These are phyloP conservation scores for Delitschia confertaspora DNA, from an alignment of 495 filamentous ascomycete genomes.

Conservation along the genomic window DNA sequence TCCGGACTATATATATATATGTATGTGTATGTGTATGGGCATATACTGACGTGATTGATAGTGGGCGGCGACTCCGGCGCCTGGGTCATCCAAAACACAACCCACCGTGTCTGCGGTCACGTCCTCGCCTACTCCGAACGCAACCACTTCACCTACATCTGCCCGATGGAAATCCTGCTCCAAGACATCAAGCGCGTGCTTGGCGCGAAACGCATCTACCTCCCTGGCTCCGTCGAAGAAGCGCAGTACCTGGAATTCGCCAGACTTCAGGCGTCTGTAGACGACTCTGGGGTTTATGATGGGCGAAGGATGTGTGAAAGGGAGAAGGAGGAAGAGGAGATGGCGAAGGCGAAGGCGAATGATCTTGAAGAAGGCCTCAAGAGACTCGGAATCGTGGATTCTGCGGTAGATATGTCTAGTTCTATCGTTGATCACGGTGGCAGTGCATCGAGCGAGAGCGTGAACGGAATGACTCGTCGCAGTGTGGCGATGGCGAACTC, in stretches of 20 bases:
- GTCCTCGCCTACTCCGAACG: slow-evolving; percentile 77
- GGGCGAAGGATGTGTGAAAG: neutral
- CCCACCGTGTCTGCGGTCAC: slow-evolving; percentile 78
- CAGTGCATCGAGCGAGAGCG: no score
- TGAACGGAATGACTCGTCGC: no score
- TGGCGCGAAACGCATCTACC: slow-evolving; percentile 44
- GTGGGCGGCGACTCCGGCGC: slow-evolving; percentile 87
- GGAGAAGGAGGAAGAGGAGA: slow-evolving; percentile 3
- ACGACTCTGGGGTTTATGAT: neutral
- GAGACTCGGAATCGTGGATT: slow-evolving; percentile 15
- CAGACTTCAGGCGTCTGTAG: neutral
- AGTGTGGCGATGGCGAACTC: no score
- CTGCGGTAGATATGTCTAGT: slow-evolving; percentile 9
- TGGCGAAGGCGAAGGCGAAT: slow-evolving; percentile 4
- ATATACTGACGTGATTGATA: slow-evolving; percentile 31
- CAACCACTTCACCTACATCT: slow-evolving; percentile 74
- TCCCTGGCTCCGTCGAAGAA: slow-evolving; percentile 41
- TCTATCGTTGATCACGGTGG: no score
- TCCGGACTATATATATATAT: slow-evolving; percentile 18
- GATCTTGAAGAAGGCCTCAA: slow-evolving; percentile 15
- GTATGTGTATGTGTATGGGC: neutral
- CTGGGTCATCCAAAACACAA: slow-evolving; percentile 78
- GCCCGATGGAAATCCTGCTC: slow-evolving; percentile 85
- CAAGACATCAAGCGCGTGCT: slow-evolving; percentile 75
- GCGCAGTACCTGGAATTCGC: neutral